A percentile compares a stretch with the other conserved stretches of the same genome.
These are phyloP conservation scores for Exserohilum turcica DNA, from an alignment of 2,329 filamentous ascomycete genomes.

Conservation along the genomic window DNA sequence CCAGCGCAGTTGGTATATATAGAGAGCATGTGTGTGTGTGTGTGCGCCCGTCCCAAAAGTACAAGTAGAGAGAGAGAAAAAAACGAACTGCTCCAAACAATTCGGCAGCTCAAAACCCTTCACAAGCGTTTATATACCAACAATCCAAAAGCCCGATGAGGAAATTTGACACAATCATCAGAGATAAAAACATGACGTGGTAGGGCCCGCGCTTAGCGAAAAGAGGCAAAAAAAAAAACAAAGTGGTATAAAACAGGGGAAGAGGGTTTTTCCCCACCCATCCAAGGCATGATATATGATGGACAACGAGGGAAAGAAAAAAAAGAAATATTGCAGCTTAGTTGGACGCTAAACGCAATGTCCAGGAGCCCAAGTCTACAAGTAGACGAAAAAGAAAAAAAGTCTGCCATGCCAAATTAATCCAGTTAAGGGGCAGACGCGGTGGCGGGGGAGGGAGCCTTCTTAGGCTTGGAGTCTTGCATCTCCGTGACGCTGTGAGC, in stretches of 20 bases:
- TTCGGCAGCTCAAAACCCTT: too few species aligned
- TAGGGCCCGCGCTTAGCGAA: not conserved
- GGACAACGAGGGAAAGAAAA: not conserved
- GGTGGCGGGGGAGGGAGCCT: conserved; percentile 2
- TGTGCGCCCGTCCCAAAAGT: not conserved
- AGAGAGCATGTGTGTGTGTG: not conserved
- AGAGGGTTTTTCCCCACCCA: not conserved
- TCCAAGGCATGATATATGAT: conserved; percentile 1
- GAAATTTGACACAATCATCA: not conserved
- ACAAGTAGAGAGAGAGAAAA: conserved; percentile 2
- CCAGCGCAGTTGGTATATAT: conserved; percentile 1
- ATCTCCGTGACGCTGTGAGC: conserved; percentile 11
- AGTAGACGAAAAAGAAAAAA: not conserved
- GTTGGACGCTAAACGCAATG: not conserved
- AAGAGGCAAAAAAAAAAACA: too few species aligned
- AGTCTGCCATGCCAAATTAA: not conserved
- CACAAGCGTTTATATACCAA: not conserved
- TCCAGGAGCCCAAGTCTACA: conserved; percentile 2
- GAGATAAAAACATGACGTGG: not conserved
- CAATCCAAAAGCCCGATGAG: not conserved
- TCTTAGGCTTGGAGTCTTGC: conserved; percentile 6
- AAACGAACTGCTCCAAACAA: not conserved
- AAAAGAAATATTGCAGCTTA: not conserved
- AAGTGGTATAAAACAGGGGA: conserved; percentile 14
- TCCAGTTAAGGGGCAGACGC: conserved; percentile 3